phyloP scores from a whole-genome alignment of 805 yeast genomes.

The Pichia paraexigua region DNA sequence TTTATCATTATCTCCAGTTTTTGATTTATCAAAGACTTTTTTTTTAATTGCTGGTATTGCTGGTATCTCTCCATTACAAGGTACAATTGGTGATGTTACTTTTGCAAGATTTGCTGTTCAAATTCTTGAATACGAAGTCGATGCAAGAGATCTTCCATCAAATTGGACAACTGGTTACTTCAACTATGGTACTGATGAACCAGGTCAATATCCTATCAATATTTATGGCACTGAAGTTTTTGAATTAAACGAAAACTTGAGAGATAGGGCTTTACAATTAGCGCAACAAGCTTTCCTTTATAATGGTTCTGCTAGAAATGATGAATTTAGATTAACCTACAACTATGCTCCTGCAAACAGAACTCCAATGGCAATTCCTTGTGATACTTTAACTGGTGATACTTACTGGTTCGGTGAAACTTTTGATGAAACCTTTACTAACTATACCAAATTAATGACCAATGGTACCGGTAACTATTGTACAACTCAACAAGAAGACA shows the following conservation, averaged over 20 bases:
- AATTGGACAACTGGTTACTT: slow-evolving; percentile 58
- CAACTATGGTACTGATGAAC: slow-evolving; percentile 43
- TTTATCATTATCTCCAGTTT: slow-evolving; percentile 42
- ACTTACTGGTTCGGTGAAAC: slow-evolving; percentile 49
- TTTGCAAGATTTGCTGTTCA: slow-evolving; percentile 55
- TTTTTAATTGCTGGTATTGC: slow-evolving; percentile 61
- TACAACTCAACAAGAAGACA: slow-evolving; percentile 60
- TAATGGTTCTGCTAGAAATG: slow-evolving; percentile 39
- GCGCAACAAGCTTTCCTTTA: slow-evolving; percentile 38
- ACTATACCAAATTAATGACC: slow-evolving; percentile 41
- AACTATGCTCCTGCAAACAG: slow-evolving; percentile 42
- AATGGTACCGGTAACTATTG: slow-evolving; percentile 55
- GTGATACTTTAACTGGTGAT: slow-evolving; percentile 57
- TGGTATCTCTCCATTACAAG: slow-evolving; percentile 50
- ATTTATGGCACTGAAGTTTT: slow-evolving; percentile 61
- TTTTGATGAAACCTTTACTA: slow-evolving; percentile 42
- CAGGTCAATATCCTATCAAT: slow-evolving; percentile 42
- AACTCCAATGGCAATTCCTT: slow-evolving; percentile 39
- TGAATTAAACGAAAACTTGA: slow-evolving; percentile 49
- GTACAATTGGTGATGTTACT: slow-evolving; percentile 53
- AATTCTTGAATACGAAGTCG: slow-evolving; percentile 52
- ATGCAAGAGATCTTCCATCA: slow-evolving; percentile 38
- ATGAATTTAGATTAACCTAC: slow-evolving; percentile 40
- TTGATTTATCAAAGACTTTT: slow-evolving; percentile 53
- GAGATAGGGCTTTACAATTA: slow-evolving; percentile 49